These are phyloP conservation scores for Rhodomyrtus tomentosa DNA, from an alignment of 345 rosid species.

Conservation along the genomic window DNA sequence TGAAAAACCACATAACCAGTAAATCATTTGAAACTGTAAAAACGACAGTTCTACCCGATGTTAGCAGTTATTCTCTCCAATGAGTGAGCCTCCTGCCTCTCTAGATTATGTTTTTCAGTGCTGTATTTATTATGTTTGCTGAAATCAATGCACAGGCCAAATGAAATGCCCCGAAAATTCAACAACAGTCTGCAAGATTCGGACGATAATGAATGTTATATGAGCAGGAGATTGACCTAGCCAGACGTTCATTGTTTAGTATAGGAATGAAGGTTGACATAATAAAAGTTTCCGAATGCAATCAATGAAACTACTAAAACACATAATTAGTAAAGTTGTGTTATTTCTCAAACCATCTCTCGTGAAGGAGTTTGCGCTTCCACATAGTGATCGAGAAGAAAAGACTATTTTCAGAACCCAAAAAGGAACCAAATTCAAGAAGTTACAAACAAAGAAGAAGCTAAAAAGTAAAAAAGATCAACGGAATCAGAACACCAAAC, in stretches of 20 bases:
- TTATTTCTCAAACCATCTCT: not conserved
- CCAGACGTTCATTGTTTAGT: not conserved
- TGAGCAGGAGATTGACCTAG: not conserved
- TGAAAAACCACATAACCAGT: not conserved
- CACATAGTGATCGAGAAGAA: not conserved
- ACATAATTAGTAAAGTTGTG: not conserved
- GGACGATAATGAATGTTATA: not conserved
- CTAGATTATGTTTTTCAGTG: not conserved
- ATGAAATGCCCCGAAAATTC: not conserved
- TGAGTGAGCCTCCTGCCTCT: not conserved
- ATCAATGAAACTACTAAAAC: not conserved
- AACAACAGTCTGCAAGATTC: not conserved
- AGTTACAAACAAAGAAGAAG: not conserved
- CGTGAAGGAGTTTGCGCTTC: not conserved
- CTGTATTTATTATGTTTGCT: not conserved
- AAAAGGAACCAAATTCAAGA: not conserved
- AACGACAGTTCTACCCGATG: not conserved
- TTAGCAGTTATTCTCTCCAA: not conserved
- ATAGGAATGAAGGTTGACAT: not conserved
- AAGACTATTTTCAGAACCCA: not conserved
- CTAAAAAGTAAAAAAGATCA: not conserved
- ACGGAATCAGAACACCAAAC: not conserved
- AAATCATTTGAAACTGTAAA: not conserved
- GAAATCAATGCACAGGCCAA: not conserved
- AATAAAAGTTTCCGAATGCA: not conserved